Evolutionary conservation across 495 filamentous ascomycete genomes (phyloP).

Genomic region (Aspergillus cavernicola): DNA sequence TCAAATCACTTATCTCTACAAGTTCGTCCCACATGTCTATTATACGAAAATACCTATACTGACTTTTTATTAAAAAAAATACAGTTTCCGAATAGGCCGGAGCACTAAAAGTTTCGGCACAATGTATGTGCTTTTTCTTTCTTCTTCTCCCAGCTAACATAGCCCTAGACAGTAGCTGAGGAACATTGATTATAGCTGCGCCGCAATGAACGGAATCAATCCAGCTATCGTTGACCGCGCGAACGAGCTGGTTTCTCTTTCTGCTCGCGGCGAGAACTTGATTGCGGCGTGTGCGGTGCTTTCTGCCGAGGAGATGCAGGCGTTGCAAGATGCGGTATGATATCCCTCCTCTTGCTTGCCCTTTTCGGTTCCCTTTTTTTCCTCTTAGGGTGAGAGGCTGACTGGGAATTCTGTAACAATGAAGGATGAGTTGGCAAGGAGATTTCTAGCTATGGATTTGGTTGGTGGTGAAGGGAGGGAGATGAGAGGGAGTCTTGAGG

Average conservation of each 20-base stretch:
- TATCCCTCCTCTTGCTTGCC: neutral
- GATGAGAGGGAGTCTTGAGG: conserved; percentile 20
- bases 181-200: conserved; percentile 59
- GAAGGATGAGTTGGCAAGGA: conserved; percentile 34
- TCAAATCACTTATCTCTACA: conserved; percentile 87
- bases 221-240: conserved; percentile 69
- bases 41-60: conserved; percentile 8
- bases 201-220: conserved; percentile 78
- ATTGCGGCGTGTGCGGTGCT: conserved; percentile 64
- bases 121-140: conserved; percentile 36
- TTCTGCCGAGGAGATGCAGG: conserved; percentile 53
- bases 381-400: neutral
- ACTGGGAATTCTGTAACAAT: neutral
- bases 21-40: conserved; percentile 37
- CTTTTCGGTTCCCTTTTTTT: neutral
- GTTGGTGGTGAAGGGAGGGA: conserved; percentile 7
- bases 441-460: conserved; percentile 31
- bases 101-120: conserved; percentile 83
- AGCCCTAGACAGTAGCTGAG: too few relatives aligned
- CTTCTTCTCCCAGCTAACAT: too few relatives aligned
- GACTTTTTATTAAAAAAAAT: too few relatives aligned
- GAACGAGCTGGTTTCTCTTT: conserved; percentile 65
- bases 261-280: conserved; percentile 70
- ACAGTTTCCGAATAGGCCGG: conserved; percentile 56
- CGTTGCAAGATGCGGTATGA: conserved; percentile 60